A percentile compares a stretch with the other conserved stretches of the same genome.
Evolutionary conservation across 352 stramenopile species (phyloP).

Genomic region (Pythium vanterpoolii): DNA sequence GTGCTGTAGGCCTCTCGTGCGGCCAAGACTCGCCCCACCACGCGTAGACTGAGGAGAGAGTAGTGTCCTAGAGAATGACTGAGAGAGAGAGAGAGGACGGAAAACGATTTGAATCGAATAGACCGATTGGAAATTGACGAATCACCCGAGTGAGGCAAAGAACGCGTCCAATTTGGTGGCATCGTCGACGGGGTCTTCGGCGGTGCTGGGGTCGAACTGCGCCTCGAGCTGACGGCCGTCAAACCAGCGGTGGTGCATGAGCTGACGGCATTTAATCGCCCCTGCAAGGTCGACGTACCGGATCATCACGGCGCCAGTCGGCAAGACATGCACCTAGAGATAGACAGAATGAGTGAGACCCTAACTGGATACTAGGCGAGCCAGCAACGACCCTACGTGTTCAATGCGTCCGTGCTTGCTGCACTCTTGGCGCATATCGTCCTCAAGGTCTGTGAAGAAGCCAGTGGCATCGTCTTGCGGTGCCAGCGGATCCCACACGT

Average conservation of each 20-base stretch:
- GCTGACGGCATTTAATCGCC: slow-evolving; percentile 71
- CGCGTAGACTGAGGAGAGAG: slow-evolving; percentile 3
- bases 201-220: slow-evolving; percentile 50
- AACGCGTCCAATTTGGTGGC: slow-evolving; percentile 79
- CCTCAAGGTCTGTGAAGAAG: slow-evolving; percentile 74
- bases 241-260: slow-evolving; percentile 81
- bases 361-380: neutral
- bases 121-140: neutral
- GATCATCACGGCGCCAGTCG: slow-evolving; percentile 58
- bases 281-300: slow-evolving; percentile 46
- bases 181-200: slow-evolving; percentile 53
- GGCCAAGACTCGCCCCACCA: slow-evolving; percentile 72
- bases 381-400: slow-evolving; percentile 26
- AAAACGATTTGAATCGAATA: neutral
- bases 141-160: slow-evolving; percentile 46
- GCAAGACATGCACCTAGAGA: slow-evolving; percentile 53
- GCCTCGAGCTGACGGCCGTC: slow-evolving; percentile 63
- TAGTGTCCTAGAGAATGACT: too few relatives aligned
- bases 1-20: slow-evolving; percentile 59
- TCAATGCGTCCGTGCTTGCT: slow-evolving; percentile 61
- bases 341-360: neutral
- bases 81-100: neutral
- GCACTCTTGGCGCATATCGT: slow-evolving; percentile 76
- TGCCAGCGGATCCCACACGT: slow-evolving; percentile 60
- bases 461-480: slow-evolving; percentile 34